Evolutionary conservation across 1,139 yeast species (phyloP).

Genomic region (Entelexis sorbosivorans): DNA sequence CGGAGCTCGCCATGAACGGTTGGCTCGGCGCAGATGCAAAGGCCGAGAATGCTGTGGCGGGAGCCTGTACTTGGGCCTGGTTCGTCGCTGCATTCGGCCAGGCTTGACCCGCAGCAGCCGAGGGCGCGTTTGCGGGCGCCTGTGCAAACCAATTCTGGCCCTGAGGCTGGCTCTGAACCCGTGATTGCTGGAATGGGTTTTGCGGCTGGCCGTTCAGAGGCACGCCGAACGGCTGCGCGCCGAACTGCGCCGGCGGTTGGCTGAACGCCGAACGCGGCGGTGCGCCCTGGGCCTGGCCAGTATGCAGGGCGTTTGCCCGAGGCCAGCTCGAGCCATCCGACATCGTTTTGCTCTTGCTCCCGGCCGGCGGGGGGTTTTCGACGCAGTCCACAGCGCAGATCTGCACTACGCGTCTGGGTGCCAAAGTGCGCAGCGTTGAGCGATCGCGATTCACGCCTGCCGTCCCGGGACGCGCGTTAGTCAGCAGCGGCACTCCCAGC

Average conservation of each 20-base stretch:
- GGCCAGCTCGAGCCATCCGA: slow-evolving; percentile 4
- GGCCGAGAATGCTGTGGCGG: neutral
- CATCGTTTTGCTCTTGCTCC: neutral
- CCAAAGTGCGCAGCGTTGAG: too few relatives aligned
- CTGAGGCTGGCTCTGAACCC: neutral
- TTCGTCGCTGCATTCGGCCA: neutral
- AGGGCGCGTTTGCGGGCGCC: neutral
- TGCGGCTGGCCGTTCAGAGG: neutral
- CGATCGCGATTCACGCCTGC: neutral
- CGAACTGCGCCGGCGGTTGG: neutral
- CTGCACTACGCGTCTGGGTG: neutral
- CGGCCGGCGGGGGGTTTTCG: slow-evolving; percentile 1
- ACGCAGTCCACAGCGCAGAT: neutral
- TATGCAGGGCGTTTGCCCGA: neutral
- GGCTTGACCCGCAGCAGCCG: too few relatives aligned
- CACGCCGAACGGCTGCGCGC: neutral
- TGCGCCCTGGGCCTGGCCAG: too few relatives aligned
- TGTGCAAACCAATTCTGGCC: neutral
- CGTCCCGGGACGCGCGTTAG: neutral
- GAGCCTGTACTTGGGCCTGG: neutral
- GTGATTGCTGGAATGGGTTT: slow-evolving; percentile 1
- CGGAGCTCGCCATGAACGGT: neutral
- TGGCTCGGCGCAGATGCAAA: neutral
- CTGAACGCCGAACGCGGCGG: neutral
- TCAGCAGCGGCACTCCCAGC: neutral